Conservation (phyloP, 1,284 basidiomycete species). For the Tausonia pullulans region DNA sequence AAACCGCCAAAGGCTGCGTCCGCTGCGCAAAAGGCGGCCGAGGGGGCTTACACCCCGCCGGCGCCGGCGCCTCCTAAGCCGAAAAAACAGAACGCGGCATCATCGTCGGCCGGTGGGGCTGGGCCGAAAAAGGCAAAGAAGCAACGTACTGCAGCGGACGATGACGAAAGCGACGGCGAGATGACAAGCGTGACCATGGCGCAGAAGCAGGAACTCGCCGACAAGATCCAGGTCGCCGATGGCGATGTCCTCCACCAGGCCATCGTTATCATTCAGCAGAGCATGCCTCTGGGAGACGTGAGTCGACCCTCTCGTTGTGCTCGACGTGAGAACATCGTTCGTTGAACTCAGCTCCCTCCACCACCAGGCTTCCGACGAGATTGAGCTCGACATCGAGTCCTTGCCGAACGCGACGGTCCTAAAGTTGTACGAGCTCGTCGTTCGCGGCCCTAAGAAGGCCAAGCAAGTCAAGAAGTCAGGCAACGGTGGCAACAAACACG, state of each 20-base stretch:
- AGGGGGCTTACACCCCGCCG: background rate
- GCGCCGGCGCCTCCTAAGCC: slow-evolving; percentile 4
- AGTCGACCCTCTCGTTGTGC: background rate
- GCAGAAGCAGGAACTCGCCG: slow-evolving; percentile 92
- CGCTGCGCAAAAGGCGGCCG: background rate
- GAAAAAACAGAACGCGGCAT: slow-evolving; percentile 4
- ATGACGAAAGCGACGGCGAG: slow-evolving; percentile 30
- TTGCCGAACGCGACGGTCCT: slow-evolving; percentile 71
- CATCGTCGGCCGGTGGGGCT: background rate
- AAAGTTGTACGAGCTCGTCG: slow-evolving; percentile 86
- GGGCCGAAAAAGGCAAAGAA: slow-evolving; percentile 24
- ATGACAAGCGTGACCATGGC: slow-evolving; percentile 63
- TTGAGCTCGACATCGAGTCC: slow-evolving; percentile 88
- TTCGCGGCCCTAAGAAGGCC: slow-evolving; percentile 40
- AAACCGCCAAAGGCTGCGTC: slow-evolving; percentile 4
- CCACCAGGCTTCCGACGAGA: slow-evolving; percentile 77
- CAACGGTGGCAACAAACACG: slow-evolving; percentile 32
- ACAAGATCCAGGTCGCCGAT: slow-evolving; percentile 72
- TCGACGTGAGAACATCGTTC: background rate
- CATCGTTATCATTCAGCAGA: slow-evolving; percentile 82
- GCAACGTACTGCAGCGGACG: slow-evolving; percentile 27
- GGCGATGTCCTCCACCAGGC: slow-evolving; percentile 68
- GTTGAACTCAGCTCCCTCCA: slow-evolving; percentile 5
- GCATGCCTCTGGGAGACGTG: slow-evolving; percentile 39
- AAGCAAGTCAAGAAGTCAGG: slow-evolving; percentile 18